A percentile compares a stretch with the other conserved stretches of the same genome.
phyloP scores from a whole-genome alignment of 306 rosid genomes.

The Sophora flavescens region DNA sequence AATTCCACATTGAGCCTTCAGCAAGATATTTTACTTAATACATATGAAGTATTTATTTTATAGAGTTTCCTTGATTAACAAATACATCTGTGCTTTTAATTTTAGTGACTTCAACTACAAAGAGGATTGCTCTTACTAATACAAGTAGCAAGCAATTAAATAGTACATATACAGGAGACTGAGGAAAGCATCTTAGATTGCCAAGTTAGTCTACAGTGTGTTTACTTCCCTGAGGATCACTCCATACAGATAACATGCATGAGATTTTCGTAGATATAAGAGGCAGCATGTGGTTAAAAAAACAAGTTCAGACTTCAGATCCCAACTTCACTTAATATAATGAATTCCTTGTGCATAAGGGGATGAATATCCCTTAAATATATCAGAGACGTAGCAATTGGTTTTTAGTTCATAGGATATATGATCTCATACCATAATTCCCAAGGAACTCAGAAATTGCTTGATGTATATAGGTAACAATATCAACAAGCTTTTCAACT shows the following conservation, averaged over 20 bases:
- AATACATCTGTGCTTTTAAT: slow-evolving; percentile 12
- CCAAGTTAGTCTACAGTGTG: not conserved
- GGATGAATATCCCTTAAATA: slow-evolving; percentile 18
- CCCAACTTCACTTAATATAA: slow-evolving; percentile 3
- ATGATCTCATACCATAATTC: slow-evolving; percentile 58
- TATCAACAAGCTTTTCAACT: slow-evolving; percentile 78
- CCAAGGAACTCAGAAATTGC: slow-evolving; percentile 71
- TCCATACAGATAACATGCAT: slow-evolving; percentile 6
- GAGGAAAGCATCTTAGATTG: not conserved
- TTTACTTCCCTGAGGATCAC: slow-evolving; percentile 7
- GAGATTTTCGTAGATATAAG: slow-evolving; percentile 13
- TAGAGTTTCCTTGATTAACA: not conserved
- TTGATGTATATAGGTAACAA: slow-evolving; percentile 64
- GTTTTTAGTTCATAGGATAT: slow-evolving; percentile 2
- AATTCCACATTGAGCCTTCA: slow-evolving; percentile 26
- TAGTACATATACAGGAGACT: not conserved
- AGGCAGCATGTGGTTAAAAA: slow-evolving; percentile 7
- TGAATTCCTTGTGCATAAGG: slow-evolving; percentile 10
- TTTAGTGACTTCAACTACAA: slow-evolving; percentile 15
- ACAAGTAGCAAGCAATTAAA: not conserved
- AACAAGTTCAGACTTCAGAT: slow-evolving; percentile 1
- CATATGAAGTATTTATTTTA: slow-evolving; percentile 8
- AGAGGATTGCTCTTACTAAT: not conserved
- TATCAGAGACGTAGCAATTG: slow-evolving; percentile 10
- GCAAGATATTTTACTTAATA: not conserved